Conservation (phyloP, 1,284 basidiomycete genomes). For the Coniferiporia sulphurascens region DNA sequence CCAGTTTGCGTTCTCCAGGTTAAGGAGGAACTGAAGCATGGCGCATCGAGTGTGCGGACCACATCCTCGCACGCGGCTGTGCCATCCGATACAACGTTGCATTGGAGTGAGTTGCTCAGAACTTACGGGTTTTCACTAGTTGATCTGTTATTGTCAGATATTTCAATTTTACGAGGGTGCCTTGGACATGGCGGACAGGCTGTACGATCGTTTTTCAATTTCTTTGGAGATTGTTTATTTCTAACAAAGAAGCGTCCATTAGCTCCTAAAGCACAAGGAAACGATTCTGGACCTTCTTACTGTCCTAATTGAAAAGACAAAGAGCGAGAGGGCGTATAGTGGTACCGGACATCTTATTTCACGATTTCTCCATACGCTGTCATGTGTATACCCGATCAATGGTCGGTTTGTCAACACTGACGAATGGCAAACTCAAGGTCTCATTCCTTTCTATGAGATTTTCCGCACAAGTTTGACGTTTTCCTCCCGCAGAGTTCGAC, state of each 20-base stretch:
- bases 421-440: constrained; percentile 78
- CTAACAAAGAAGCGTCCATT: constrained; percentile 14
- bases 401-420: constrained; percentile 80
- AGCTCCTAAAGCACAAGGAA: constrained; percentile 71
- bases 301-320: constrained; percentile 73
- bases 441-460: constrained; percentile 22
- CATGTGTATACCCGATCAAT: constrained; percentile 77
- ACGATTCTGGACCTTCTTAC: constrained; percentile 67
- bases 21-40: constrained; percentile 81
- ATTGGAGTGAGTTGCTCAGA: constrained; percentile 73
- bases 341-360: constrained; percentile 79
- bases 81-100: constrained; percentile 87
- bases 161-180: constrained; percentile 75
- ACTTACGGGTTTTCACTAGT: constrained; percentile 2
- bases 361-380: constrained; percentile 73
- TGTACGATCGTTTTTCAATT: constrained; percentile 36
- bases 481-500: constrained; percentile 55
- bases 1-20: constrained; percentile 81
- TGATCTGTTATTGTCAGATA: constrained; percentile 41
- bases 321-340: constrained; percentile 87
- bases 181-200: constrained; percentile 66
- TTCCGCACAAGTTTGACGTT: neutral
- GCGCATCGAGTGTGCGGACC: constrained; percentile 88
- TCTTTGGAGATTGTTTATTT: constrained; percentile 1
- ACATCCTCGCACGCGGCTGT: constrained; percentile 81